These are phyloP conservation scores for Lodderomyces pseudojiufengensis DNA, from an alignment of 1,139 yeast species.

Conservation along the genomic window DNA sequence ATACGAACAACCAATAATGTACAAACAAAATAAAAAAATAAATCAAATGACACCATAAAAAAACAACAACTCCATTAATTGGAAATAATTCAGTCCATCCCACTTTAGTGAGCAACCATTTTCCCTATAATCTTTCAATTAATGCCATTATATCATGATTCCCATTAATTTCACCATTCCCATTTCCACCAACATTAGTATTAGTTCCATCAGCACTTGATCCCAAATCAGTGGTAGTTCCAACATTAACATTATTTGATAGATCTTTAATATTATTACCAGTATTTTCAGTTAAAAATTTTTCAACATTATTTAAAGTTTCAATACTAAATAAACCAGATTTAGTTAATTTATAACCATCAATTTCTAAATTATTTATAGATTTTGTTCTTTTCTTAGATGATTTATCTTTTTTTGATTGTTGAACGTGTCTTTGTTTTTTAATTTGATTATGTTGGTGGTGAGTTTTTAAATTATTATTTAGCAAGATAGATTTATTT, in stretches of 20 bases:
- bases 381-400: background rate
- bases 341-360: slow-evolving; percentile 68
- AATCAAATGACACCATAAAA: too few relatives aligned
- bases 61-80: too few relatives aligned
- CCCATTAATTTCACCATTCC: too few relatives aligned
- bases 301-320: slow-evolving; percentile 69
- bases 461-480: slow-evolving; percentile 14
- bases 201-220: too few relatives aligned
- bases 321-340: slow-evolving; percentile 73
- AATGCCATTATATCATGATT: slow-evolving; percentile 46
- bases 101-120: background rate
- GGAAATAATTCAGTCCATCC: too few relatives aligned
- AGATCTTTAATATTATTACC: too few relatives aligned
- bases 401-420: slow-evolving; percentile 1
- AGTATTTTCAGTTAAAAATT: slow-evolving; percentile 47
- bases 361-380: slow-evolving; percentile 45
- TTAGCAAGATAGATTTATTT: slow-evolving; percentile 59
- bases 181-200: too few relatives aligned
- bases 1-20: too few relatives aligned
- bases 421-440: slow-evolving; percentile 6
- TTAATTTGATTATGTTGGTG: slow-evolving; percentile 13
- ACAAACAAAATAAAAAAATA: too few relatives aligned
- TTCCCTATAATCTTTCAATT: slow-evolving; percentile 34
- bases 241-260: too few relatives aligned
- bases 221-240: too few relatives aligned